Conservation (phyloP, 2,329 filamentous ascomycete species). For the Ophiocordyceps polyrhachis-furcata region DNA sequence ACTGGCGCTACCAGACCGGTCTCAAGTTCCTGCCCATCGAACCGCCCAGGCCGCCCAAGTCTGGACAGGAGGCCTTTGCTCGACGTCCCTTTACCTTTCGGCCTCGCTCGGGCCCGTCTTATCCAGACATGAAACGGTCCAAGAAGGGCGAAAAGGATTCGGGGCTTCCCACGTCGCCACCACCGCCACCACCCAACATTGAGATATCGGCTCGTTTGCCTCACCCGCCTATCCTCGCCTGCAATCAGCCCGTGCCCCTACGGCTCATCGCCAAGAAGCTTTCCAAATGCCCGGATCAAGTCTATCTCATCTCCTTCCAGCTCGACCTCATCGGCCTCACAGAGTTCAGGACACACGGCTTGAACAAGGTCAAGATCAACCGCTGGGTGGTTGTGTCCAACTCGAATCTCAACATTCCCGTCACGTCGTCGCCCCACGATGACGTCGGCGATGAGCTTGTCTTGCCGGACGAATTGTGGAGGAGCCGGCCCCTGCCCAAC, state of each 20-base stretch:
- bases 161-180: conserved; percentile 5
- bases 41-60: conserved; percentile 50
- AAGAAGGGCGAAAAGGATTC: neutral
- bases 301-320: conserved; percentile 64
- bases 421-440: conserved; percentile 37
- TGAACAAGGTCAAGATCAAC: conserved; percentile 48
- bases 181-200: conserved; percentile 39
- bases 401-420: conserved; percentile 50
- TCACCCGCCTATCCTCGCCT: conserved; percentile 73
- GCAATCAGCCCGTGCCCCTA: conserved; percentile 69
- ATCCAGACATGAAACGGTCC: conserved; percentile 27
- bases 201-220: conserved; percentile 66
- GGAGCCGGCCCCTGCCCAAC: conserved; percentile 52
- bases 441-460: conserved; percentile 46
- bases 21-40: conserved; percentile 91
- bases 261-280: conserved; percentile 64
- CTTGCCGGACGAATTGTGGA: conserved; percentile 59
- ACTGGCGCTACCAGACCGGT: conserved; percentile 48
- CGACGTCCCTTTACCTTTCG: conserved; percentile 44
- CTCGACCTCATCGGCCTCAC: conserved; percentile 69
- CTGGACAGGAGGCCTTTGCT: conserved; percentile 68
- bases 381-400: conserved; percentile 60
- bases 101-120: conserved; percentile 18
- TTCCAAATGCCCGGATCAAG: conserved; percentile 44
- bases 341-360: conserved; percentile 57